Evolutionary conservation across 2,329 filamentous ascomycete species (phyloP).

Genomic region (Xylariaceae sp.): DNA sequence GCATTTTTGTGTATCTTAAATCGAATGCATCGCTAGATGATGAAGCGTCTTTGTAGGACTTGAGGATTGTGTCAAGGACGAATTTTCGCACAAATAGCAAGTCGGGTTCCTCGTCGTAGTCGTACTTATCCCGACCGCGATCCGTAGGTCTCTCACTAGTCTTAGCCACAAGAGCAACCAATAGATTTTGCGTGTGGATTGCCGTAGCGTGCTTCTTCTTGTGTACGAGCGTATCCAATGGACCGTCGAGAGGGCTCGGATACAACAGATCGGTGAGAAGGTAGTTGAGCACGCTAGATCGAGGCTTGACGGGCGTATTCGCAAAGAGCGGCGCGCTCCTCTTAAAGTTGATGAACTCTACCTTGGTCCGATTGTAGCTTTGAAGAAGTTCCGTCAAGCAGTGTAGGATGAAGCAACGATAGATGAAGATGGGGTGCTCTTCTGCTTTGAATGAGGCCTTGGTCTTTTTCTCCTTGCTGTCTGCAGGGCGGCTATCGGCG

Average conservation of each 20-base stretch:
- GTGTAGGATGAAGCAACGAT: slow-evolving; percentile 89
- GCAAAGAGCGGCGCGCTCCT: slow-evolving; percentile 78
- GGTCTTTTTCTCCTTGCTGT: slow-evolving; percentile 53
- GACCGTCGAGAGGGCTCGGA: slow-evolving; percentile 52
- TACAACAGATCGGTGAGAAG: slow-evolving; percentile 72
- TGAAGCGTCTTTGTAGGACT: slow-evolving; percentile 84
- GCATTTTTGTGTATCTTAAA: slow-evolving; percentile 76
- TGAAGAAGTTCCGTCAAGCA: slow-evolving; percentile 84
- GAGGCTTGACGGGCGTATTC: slow-evolving; percentile 85
- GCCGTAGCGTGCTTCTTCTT: slow-evolving; percentile 86
- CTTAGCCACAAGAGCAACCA: slow-evolving; percentile 81
- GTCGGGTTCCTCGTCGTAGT: slow-evolving; percentile 71
- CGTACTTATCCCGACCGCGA: slow-evolving; percentile 48
- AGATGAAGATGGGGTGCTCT: slow-evolving; percentile 92
- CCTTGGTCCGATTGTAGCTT: slow-evolving; percentile 89
- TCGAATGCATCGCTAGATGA: slow-evolving; percentile 73
- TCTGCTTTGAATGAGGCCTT: slow-evolving; percentile 82
- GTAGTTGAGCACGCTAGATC: slow-evolving; percentile 89
- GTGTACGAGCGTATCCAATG: slow-evolving; percentile 64
- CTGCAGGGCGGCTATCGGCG: slow-evolving; percentile 19
- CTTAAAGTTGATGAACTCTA: slow-evolving; percentile 99
- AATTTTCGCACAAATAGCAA: slow-evolving; percentile 90
- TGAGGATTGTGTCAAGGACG: slow-evolving; percentile 85
- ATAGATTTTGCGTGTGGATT: slow-evolving; percentile 73
- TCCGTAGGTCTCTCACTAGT: slow-evolving; percentile 69